Base-by-base conservation (phyloP, 768 basidiomycete species). In the Gelatoporia subvermispora region DNA sequence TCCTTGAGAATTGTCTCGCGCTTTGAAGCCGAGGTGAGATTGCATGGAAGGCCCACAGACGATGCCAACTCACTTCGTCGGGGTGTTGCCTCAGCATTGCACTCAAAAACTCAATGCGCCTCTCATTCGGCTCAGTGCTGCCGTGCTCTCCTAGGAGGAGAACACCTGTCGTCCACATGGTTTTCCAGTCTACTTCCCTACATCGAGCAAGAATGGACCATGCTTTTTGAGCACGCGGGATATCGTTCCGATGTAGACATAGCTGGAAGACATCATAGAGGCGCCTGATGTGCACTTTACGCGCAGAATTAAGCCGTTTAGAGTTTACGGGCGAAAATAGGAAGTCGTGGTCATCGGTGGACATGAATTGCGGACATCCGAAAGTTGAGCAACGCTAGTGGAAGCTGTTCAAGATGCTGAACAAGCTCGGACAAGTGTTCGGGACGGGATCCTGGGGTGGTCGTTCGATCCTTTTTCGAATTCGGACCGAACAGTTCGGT, bases 181-280 rank as follows among this genome's bases (percentile, higher is more conserved):
- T 58, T 61, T 70, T 80, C 88, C 88, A 92, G 53, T 82, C 67
- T 2, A 90, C 66, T 70, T 92, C 90, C 57, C 82, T 83, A 64
- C 90, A 93, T 47, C 82, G 78, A 10, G 76, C 72, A 18, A 93
- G 76, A 34, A 92, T 82, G 20, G 76, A 69, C 86, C 89, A 93
- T 7, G 84, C 84, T 50, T 77, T 73, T 47, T 68, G 74, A 21
- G 91, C 90, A 35, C 84, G 74, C 38, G 62, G 58, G 47, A 79
- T 66, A 64, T 93, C 86, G 38, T 74, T 72, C 16, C 81, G 77
- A 39, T 87, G 85, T 24, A 92, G 69, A 55, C 73, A 81, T 35
- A 91, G 66, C 40, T 90, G 79, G 21, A 93, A 65, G 15, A 92
- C 59, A 66, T 93, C 90, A 60, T 79, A 80, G 2, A 93, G 69